Percentiles rank a stretch among this genome's conserved stretches.
Evolutionary conservation across 352 stramenopile species (phyloP).

Genomic region (Paralagenidium karlingii): DNA sequence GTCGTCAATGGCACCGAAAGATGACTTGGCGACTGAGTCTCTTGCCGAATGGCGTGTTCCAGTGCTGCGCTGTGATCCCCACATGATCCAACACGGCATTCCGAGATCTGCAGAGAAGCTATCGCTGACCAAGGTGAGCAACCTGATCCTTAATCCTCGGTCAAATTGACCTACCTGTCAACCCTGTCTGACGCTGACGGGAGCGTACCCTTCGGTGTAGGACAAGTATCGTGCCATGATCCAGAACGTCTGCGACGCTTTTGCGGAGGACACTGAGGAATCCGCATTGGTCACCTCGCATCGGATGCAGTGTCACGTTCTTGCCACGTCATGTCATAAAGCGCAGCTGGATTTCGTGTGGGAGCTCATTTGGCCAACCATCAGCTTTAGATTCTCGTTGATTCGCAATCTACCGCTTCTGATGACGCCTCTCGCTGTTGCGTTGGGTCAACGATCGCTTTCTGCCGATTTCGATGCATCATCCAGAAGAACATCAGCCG

Average conservation of each 20-base stretch:
- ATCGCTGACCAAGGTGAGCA: too few species aligned
- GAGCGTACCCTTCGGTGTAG: too few species aligned
- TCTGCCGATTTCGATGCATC: conserved; percentile 10
- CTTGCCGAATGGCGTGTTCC: too few species aligned
- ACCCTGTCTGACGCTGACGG: too few species aligned
- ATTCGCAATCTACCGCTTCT: conserved; percentile 60
- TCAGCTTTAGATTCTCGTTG: conserved; percentile 37
- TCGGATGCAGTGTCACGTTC: neutral
- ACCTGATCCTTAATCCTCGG: neutral
- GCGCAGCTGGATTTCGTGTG: conserved; percentile 30
- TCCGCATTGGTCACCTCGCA: neutral
- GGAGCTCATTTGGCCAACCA: conserved; percentile 18
- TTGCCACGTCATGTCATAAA: conserved; percentile 9
- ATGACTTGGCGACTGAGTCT: too few species aligned
- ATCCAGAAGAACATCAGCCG: too few species aligned
- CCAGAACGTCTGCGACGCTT: conserved; percentile 18
- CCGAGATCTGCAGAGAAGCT: too few species aligned
- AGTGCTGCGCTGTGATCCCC: too few species aligned
- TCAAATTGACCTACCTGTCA: conserved; percentile 8
- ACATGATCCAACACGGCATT: too few species aligned
- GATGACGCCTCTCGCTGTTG: conserved; percentile 57
- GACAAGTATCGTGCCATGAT: too few species aligned
- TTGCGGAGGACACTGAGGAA: conserved; percentile 16
- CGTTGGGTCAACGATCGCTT: conserved; percentile 44
- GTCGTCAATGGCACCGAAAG: too few species aligned